These are phyloP conservation scores for Pyrus communis DNA, from an alignment of 306 rosid species.

Conservation along the genomic window DNA sequence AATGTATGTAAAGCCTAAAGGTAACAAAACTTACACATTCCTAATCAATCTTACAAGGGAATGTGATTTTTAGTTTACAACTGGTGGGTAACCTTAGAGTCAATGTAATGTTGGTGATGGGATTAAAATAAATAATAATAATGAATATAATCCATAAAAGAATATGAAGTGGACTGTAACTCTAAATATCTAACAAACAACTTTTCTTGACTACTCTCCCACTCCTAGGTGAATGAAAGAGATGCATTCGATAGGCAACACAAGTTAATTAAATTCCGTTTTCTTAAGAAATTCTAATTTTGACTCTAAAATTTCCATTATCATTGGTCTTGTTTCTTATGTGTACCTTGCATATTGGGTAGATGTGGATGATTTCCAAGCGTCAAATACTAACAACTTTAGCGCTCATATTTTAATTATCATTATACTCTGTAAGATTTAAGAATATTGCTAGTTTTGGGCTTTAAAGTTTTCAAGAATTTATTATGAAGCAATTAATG, in stretches of 20 bases:
- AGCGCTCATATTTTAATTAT: neutral
- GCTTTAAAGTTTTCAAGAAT: neutral
- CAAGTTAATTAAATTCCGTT: neutral
- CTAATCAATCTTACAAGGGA: neutral
- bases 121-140: too few species aligned
- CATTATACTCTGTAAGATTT: neutral
- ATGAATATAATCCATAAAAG: too few species aligned
- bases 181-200: neutral
- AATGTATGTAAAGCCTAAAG: neutral
- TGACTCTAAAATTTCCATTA: neutral
- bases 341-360: neutral
- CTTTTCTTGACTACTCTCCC: neutral
- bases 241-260: neutral
- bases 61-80: neutral
- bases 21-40: neutral
- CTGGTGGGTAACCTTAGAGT: neutral
- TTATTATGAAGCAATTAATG: neutral
- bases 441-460: neutral
- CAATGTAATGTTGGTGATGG: too few species aligned
- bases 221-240: neutral
- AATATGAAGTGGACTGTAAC: too few species aligned
- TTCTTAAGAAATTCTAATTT: neutral
- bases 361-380: neutral
- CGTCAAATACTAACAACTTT: neutral
- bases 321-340: neutral